Evolutionary conservation across 148 eudicot species (phyloP).

Genomic region (Arbutus unedo): DNA sequence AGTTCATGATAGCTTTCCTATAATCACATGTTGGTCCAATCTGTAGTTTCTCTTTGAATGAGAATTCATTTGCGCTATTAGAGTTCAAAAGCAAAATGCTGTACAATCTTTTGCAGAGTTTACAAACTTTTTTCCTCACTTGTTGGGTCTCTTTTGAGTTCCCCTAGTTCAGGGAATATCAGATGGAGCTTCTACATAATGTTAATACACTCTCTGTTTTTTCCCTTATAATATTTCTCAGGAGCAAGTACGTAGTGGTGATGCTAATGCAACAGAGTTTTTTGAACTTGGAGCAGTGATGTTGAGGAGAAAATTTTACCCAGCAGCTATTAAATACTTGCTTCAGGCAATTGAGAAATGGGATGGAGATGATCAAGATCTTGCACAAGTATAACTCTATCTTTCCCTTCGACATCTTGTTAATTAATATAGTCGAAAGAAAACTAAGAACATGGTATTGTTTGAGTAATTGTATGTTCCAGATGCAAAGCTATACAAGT

Average conservation of each 20-base stretch:
- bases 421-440: neutral
- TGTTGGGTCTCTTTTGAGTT: neutral
- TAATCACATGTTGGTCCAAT: neutral
- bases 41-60: neutral
- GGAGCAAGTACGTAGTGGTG: conserved; percentile 99
- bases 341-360: conserved; percentile 86
- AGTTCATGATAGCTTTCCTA: neutral
- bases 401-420: conserved; percentile 11
- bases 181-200: conserved; percentile 8
- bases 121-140: neutral
- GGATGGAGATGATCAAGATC: conserved; percentile 98
- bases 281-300: conserved; percentile 98
- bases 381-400: conserved; percentile 61
- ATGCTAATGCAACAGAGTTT: conserved; percentile 77
- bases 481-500: neutral
- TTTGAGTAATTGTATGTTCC: neutral
- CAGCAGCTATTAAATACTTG: conserved; percentile 84
- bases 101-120: neutral
- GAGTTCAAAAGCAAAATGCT: neutral
- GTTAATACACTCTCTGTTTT: neutral
- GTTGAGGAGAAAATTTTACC: conserved; percentile 84
- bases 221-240: conserved; percentile 24
- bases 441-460: neutral
- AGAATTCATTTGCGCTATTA: neutral
- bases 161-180: neutral